A percentile compares a stretch with the other conserved stretches of the same genome.
phyloP scores from a whole-genome alignment of 179 eudicot species.

The Pouteria campechiana region DNA sequence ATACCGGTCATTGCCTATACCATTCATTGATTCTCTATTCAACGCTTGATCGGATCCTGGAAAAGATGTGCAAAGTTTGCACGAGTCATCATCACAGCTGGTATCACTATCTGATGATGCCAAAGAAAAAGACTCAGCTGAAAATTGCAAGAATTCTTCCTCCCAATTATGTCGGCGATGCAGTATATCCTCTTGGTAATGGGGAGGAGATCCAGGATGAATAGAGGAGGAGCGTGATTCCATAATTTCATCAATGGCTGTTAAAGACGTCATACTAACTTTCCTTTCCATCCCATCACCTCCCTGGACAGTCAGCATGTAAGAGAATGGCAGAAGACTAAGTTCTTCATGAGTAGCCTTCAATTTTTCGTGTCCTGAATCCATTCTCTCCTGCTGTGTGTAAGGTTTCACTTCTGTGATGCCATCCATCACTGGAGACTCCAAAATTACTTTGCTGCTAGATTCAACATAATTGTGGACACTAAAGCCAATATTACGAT shows the following conservation, averaged over 20 bases:
- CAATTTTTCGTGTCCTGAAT: slow-evolving; percentile 16
- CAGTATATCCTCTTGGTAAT: slow-evolving; percentile 75
- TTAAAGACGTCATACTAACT: slow-evolving; percentile 8
- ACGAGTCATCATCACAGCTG: slow-evolving; percentile 47
- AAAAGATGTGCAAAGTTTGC: slow-evolving; percentile 15
- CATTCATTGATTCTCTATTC: slow-evolving; percentile 20
- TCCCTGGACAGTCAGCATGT: slow-evolving; percentile 7
- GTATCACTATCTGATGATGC: slow-evolving; percentile 85
- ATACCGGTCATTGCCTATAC: slow-evolving; percentile 2
- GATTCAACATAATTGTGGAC: slow-evolving; percentile 19
- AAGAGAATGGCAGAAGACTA: too few relatives aligned
- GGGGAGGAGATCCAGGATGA: slow-evolving; percentile 68
- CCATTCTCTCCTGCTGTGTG: slow-evolving; percentile 6
- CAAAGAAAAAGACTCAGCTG: slow-evolving; percentile 61
- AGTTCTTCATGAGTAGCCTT: slow-evolving; percentile 10
- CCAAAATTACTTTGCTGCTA: slow-evolving; percentile 21
- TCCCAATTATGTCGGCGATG: slow-evolving; percentile 69
- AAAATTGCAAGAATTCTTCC: slow-evolving; percentile 73
- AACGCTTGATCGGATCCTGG: slow-evolving; percentile 20
- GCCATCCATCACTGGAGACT: too few relatives aligned
- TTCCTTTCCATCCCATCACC: slow-evolving; percentile 14
- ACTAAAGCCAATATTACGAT: slow-evolving; percentile 21
- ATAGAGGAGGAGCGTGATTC: slow-evolving; percentile 25
- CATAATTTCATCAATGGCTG: slow-evolving; percentile 21
- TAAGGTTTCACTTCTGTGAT: slow-evolving; percentile 5